Evolutionary conservation across 768 basidiomycete species (phyloP).

Genomic region (Lactarius psammicola): DNA sequence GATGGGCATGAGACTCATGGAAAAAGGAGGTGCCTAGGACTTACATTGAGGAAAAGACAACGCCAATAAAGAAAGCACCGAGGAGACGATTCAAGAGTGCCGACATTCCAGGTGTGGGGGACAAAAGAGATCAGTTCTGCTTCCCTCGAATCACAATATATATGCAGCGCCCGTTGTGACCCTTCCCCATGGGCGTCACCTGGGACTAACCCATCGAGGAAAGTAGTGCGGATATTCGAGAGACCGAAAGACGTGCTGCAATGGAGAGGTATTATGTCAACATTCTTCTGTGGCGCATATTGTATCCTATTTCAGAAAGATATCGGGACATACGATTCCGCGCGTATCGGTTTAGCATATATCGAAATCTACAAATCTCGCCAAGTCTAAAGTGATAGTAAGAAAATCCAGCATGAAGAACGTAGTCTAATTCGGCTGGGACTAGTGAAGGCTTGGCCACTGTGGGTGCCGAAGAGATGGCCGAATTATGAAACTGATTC

Average conservation of each 20-base stretch:
- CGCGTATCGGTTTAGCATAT: neutral
- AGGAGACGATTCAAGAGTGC: constrained; percentile 6
- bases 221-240: constrained; percentile 2
- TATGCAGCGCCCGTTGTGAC: constrained; percentile 8
- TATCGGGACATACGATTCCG: neutral
- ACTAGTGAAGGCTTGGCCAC: neutral
- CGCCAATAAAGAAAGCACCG: constrained; percentile 14
- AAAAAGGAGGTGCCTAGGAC: neutral
- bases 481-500: too few species aligned
- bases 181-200: neutral
- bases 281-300: neutral
- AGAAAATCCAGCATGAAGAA: neutral
- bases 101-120: constrained; percentile 2
- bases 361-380: neutral
- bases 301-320: neutral
- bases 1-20: neutral
- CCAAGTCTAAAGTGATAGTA: neutral
- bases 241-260: neutral
- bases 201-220: neutral
- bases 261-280: neutral
- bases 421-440: neutral
- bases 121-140: neutral
- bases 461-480: neutral
- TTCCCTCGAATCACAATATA: constrained; percentile 1
- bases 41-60: constrained; percentile 16